A percentile compares a stretch with the other conserved stretches of the same genome.
Conservation (phyloP, 108 stramenopile genomes). For the Skeletonema marinoi region DNA sequence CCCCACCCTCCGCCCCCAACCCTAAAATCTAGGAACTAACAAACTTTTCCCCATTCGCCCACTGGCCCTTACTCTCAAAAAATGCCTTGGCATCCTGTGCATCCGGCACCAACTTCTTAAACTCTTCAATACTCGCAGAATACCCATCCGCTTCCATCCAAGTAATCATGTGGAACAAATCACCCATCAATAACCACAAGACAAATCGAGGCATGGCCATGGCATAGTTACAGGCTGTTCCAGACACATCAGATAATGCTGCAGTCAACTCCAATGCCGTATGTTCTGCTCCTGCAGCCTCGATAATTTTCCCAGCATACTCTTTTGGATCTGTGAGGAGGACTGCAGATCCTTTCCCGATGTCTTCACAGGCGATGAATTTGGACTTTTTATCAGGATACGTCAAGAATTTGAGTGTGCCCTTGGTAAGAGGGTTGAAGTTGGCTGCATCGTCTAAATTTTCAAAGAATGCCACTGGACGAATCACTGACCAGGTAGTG, state of each 20-base stretch:
- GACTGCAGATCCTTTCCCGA: constrained; percentile 32
- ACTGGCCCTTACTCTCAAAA: constrained; percentile 27
- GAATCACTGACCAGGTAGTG: constrained; percentile 43
- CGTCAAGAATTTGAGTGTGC: constrained; percentile 28
- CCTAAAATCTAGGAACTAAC: background rate
- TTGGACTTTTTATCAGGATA: constrained; percentile 17
- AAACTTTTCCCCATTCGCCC: constrained; percentile 38
- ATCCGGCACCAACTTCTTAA: constrained; percentile 33
- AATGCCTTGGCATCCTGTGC: constrained; percentile 30
- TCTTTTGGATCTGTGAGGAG: constrained; percentile 24
- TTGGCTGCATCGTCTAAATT: constrained; percentile 34
- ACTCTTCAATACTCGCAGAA: constrained; percentile 22
- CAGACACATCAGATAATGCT: constrained; percentile 30
- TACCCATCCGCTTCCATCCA: constrained; percentile 32
- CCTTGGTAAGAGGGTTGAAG: constrained; percentile 40
- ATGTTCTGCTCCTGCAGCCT: constrained; percentile 32
- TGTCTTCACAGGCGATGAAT: constrained; percentile 28
- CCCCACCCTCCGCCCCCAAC: no score
- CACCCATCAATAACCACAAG: constrained; percentile 23
- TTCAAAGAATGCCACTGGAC: constrained; percentile 46
- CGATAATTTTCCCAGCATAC: constrained; percentile 35
- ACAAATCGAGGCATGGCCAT: constrained; percentile 35
- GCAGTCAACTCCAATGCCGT: constrained; percentile 25
- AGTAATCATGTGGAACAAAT: constrained; percentile 28
- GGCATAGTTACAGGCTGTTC: constrained; percentile 15